Evolutionary conservation across 176 grass and related monocot genomes (phyloP), one percentile per base, ranked within the genome.

Genomic region (Triticum aestivum): DNA sequence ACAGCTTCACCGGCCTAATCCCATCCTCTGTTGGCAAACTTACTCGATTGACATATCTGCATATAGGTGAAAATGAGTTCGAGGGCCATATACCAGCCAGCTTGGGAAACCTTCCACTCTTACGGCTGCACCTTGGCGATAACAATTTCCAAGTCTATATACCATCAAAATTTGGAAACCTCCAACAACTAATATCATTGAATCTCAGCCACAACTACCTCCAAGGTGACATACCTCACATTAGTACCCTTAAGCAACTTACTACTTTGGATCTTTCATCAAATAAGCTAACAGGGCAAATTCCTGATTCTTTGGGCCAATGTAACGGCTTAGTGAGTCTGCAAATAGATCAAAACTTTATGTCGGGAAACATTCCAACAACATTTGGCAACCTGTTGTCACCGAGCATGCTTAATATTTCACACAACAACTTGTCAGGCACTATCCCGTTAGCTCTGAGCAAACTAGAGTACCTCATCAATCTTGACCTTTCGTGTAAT

Each of bases 161-260:
- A 9, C 61, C n/a, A 62, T 9, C 61, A 9, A 62, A 62, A 3
- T 62, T 62, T 24, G n/a, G 20, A 11, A 62, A 62, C n/a, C 61
- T 62, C n/a, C 3, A 24, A 62, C 0, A 9, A 4, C 61, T 26
- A 8, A 24, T 1, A 24, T 4, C 4, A 1, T 26, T 62, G 20
- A 34, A 92, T 71, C 83, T 92, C 44, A 80, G 83, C 10, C 14
- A 20, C 11, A 92, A 89, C 59, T 47, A 83, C n/a, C 56, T 92
- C n/a, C 69, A 63, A 13, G 90, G 90, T 1, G 26, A 39, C 5
- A 29, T 92, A 75, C 79, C 87, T 5, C 5, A 75, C 5, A 38
- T 92, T 11, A 87, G 87, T 64, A 73, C n/a, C 51, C 54, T 92
- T 17, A 77, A 65, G 18, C 82, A 79, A 38, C 21, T 83, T 6